Evolutionary conservation across 495 filamentous ascomycete genomes (phyloP).

Genomic region (Penicillium manginii): DNA sequence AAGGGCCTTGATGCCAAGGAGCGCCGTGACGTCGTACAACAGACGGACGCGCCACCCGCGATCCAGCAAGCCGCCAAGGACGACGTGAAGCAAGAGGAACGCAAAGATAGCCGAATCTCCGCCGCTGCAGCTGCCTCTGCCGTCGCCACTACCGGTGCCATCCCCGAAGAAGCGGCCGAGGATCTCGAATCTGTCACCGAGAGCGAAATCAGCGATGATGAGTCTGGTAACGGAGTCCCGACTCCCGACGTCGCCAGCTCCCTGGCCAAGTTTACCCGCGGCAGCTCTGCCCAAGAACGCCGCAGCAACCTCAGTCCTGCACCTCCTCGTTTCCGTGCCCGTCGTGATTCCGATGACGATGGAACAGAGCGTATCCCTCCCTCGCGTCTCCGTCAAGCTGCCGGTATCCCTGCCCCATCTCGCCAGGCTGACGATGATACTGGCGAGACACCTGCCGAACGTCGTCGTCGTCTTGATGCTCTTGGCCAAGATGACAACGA

Average conservation of each 20-base stretch:
- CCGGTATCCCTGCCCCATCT: conserved; percentile 34
- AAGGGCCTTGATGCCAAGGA: conserved; percentile 77
- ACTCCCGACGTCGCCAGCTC: conserved; percentile 51
- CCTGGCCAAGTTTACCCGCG: conserved; percentile 45
- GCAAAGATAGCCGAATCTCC: conserved; percentile 33
- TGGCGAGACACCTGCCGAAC: conserved; percentile 81
- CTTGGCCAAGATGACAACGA: conserved; percentile 64
- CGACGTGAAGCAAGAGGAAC: conserved; percentile 38
- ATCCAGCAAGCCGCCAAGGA: conserved; percentile 60
- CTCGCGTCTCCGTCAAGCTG: conserved; percentile 41
- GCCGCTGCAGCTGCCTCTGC: conserved; percentile 22
- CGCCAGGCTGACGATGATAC: conserved; percentile 45
- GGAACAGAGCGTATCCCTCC: conserved; percentile 60
- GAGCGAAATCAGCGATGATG: conserved; percentile 35
- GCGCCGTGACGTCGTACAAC: conserved; percentile 69
- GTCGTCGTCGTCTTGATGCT: conserved; percentile 80
- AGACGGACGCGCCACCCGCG: conserved; percentile 63
- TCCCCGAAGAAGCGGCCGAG: conserved; percentile 26
- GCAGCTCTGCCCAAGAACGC: conserved; percentile 54
- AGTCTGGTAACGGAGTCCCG: conserved; percentile 32
- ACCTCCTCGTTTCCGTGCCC: conserved; percentile 31
- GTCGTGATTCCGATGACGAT: conserved; percentile 61
- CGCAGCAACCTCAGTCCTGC: conserved; percentile 43
- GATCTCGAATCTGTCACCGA: conserved; percentile 32
- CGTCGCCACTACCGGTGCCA: conserved; percentile 13